Percentiles rank a stretch among this genome's conserved stretches.
Conservation (phyloP, 2,329 filamentous ascomycete species). For the Beauveria brongniartii region DNA sequence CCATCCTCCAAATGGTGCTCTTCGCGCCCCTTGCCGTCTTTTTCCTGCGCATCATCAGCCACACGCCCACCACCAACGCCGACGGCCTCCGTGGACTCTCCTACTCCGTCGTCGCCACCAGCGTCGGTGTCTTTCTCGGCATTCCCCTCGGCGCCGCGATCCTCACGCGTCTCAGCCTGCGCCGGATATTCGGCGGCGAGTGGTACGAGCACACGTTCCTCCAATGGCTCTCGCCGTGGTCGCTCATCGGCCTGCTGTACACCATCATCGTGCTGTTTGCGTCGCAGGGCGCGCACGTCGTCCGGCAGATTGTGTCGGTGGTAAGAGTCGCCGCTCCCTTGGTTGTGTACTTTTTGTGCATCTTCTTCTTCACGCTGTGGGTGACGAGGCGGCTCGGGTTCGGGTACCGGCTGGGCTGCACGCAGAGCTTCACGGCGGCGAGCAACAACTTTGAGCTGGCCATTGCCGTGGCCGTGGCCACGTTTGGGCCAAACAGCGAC, state of each 20-base stretch:
- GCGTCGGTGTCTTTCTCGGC: conserved; percentile 68
- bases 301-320: conserved; percentile 69
- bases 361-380: conserved; percentile 58
- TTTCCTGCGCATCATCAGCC: conserved; percentile 57
- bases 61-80: conserved; percentile 24
- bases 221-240: conserved; percentile 58
- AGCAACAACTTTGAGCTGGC: conserved; percentile 82
- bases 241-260: conserved; percentile 67
- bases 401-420: conserved; percentile 55
- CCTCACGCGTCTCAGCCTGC: conserved; percentile 36
- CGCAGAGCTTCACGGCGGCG: conserved; percentile 71
- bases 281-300: conserved; percentile 61
- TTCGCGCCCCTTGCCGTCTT: conserved; percentile 55
- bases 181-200: conserved; percentile 38
- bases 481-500: conserved; percentile 62
- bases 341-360: conserved; percentile 62
- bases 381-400: conserved; percentile 55
- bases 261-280: conserved; percentile 74
- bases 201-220: conserved; percentile 61
- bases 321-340: conserved; percentile 65
- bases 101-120: conserved; percentile 59
- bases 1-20: conserved; percentile 57
- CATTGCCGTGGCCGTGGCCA: conserved; percentile 65
- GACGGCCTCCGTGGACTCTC: conserved; percentile 21
- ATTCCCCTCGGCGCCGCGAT: conserved; percentile 65